Evolutionary conservation across 2,329 filamentous ascomycete species (phyloP), one percentile per base, ranked within the genome.

Genomic region (Ceratocystis harringtonii): DNA sequence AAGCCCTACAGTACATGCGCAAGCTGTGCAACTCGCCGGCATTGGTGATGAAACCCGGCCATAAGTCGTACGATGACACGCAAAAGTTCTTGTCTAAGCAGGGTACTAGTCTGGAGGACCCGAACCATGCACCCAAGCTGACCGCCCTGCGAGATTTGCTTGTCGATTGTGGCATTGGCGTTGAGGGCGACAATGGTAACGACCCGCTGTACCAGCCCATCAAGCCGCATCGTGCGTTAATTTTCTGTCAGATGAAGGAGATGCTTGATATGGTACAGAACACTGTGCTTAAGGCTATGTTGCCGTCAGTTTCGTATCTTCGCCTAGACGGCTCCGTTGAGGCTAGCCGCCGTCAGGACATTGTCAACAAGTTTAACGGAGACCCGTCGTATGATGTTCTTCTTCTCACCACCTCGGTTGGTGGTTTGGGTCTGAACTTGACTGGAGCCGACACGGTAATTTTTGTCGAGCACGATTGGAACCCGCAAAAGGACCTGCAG

Each of bases 181-280:
- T 88, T 48, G 86, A 91, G 68, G 77, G 77, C n/a, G 81, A 83
- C 63, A 75, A 77, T 1, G 25, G n/a, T n/a, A 82, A 78, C 63
- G 82, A 85, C 67, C 82, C 82, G 1, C 76, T 85, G 17, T 85
- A 85, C 71, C 82, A 90, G 74, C 95, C 92, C 50, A 95, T 99
- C 74, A 96, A 94, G 68, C 94, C 92, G 36, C 94, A 99, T 73
- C 89, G 94, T 57, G 95, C 94, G 0, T 83, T 99, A 32, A 88
- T 99, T 70, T 99, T 99, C 80, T 99, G 94, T 72, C 94, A 99
- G 74, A 96, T 99, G 90, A 99, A 99, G 77, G 94, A 99, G 75
- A 99, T 99, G 95, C 81, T 99, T 28, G 94, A 99, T 75, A 97
- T 99, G 84, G 95, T 99, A 1, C 92, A 97, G 73, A 90, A 88